Evolutionary conservation across 1,284 basidiomycete genomes (phyloP).

Genomic region (Austroboletus niveus): DNA sequence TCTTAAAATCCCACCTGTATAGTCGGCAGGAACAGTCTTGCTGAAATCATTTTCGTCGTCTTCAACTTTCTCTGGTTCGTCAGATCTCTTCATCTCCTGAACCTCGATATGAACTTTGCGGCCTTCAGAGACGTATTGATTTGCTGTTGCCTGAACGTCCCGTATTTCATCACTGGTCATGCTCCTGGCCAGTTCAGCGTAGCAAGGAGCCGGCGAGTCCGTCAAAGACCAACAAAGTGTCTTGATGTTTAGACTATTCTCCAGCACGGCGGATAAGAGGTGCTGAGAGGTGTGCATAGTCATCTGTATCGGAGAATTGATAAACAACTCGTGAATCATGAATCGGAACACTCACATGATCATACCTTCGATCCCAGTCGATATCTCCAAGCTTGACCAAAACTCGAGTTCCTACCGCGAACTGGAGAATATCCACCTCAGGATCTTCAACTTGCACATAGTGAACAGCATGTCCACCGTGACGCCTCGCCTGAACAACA

Average conservation of each 20-base stretch:
- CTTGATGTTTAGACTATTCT: constrained; percentile 63
- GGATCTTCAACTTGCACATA: constrained; percentile 54
- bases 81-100: constrained; percentile 54
- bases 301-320: constrained; percentile 50
- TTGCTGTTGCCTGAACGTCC: constrained; percentile 64
- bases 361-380: constrained; percentile 70
- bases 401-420: constrained; percentile 54
- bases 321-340: background rate
- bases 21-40: constrained; percentile 65
- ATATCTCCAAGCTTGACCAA: constrained; percentile 55
- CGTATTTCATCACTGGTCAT: constrained; percentile 66
- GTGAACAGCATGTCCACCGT: constrained; percentile 78
- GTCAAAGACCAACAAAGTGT: constrained; percentile 86
- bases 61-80: constrained; percentile 36
- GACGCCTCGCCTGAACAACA: constrained; percentile 70
- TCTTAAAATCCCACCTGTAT: constrained; percentile 77
- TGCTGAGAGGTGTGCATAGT: constrained; percentile 83
- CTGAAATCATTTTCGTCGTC: constrained; percentile 48
- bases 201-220: constrained; percentile 62
- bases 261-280: constrained; percentile 79
- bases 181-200: constrained; percentile 75
- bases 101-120: constrained; percentile 65
- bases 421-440: constrained; percentile 43
- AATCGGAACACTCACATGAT: constrained; percentile 58
- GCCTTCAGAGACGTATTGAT: constrained; percentile 64